phyloP scores from a whole-genome alignment of 23 red algal species.

The Agarophyton chilense region DNA sequence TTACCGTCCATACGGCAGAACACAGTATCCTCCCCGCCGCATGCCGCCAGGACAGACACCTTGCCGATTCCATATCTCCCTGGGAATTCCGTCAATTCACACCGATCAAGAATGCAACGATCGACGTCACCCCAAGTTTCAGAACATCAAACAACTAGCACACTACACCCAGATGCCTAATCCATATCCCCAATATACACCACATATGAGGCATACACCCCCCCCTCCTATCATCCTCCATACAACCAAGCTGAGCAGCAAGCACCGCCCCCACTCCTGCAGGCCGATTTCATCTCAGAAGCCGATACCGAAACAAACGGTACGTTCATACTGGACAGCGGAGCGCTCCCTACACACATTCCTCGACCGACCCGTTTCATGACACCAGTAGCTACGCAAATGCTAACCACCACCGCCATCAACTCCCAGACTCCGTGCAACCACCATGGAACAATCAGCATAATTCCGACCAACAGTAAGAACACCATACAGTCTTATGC shows the following conservation, averaged over 20 bases:
- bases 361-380: background rate
- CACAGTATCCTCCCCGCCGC: too few species aligned
- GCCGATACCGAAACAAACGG: background rate
- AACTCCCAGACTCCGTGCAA: background rate
- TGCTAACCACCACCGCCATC: background rate
- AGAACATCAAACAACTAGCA: background rate
- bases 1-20: too few species aligned
- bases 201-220: background rate
- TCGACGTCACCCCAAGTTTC: background rate
- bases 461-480: background rate
- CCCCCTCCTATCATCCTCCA: background rate
- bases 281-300: background rate
- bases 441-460: background rate
- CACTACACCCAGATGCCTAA: background rate
- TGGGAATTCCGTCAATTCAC: too few species aligned
- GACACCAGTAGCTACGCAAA: background rate
- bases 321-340: background rate
- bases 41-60: too few species aligned
- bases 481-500: too few species aligned
- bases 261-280: background rate
- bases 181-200: background rate
- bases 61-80: too few species aligned
- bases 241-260: background rate
- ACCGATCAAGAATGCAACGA: conserved; percentile 13
- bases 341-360: too few species aligned